Base-by-base conservation (phyloP, 2,329 filamentous ascomycete genomes). In the Cytospora schulzeri region DNA sequence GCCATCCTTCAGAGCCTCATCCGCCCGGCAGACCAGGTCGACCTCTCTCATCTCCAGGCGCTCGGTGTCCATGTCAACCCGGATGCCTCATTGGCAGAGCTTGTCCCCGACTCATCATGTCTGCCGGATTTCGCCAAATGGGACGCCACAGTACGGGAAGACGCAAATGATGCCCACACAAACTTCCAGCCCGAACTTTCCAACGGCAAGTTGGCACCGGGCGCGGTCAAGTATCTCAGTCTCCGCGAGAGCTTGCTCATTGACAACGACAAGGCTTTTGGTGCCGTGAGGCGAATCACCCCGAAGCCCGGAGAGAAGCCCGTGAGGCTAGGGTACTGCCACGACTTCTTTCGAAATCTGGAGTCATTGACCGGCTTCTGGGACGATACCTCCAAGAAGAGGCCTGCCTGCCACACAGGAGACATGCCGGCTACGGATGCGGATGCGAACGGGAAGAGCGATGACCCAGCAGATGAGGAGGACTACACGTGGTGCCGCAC, bases 281-380 rank as follows among this genome's bases (percentile, higher is more conserved):
- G 85, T 29, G 85, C 85, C 1, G 81, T 89, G 62, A 82, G 86
- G 28, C 82, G 87, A 53, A 77, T 88, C n/a, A 79, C 81, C 7
- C 76, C 83, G 0, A 79, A 80, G 38, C 80, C 80, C 50, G 87
- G 86, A 50, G 81, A 82, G 70, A 76, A 79, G 54, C 78, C 82
- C 41, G 80, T 82, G 33, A 82, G 86, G 8, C 75, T 89, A 9
- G 87, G 87, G 17, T 88, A 88, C 68, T 82, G 84, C 6, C 89
- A 88, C 69, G 87, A 89, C 73, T 89, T 89, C 74, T 89, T 84
- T 75, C 84, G 85, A 60, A 84, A 85, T 69, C 77, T 89, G 24
- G 87, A 89, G 69, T 73, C 80, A 29, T 81, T 88, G 70, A 83
- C 85, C 2, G 71, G 78, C 0, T 89, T 81, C 70, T 89, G 87